Percentiles rank a stretch among this genome's conserved stretches.
phyloP scores from a whole-genome alignment of 2,329 filamentous ascomycete species.

The Furcasterigmium furcatum region DNA sequence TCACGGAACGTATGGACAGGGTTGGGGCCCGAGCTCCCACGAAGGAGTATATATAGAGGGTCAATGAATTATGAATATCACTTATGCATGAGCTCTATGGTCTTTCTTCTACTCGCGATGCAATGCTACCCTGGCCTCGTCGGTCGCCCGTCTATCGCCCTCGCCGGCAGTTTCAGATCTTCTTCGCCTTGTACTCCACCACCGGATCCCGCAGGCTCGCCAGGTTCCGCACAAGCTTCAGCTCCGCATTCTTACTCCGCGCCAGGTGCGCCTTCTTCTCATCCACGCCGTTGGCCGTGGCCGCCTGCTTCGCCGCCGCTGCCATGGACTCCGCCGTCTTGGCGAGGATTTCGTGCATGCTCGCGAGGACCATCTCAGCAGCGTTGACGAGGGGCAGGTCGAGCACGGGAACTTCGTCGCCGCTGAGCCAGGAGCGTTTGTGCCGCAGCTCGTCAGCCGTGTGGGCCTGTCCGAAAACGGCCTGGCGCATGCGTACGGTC shows the following conservation, averaged over 20 bases:
- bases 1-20: too few relatives aligned
- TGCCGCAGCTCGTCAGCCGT: conserved; percentile 39
- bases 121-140: conserved; percentile 4
- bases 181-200: conserved; percentile 58
- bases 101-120: not conserved
- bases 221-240: conserved; percentile 76
- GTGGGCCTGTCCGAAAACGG: conserved; percentile 47
- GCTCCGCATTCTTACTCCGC: conserved; percentile 81
- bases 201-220: conserved; percentile 64
- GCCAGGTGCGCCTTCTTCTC: conserved; percentile 62
- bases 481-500: conserved; percentile 83
- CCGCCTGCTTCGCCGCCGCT: conserved; percentile 36
- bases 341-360: conserved; percentile 83
- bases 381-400: conserved; percentile 82
- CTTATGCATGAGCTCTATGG: conserved; percentile 1
- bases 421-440: conserved; percentile 69
- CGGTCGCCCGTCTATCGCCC: conserved; percentile 7
- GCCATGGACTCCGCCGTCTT: conserved; percentile 65
- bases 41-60: too few relatives aligned
- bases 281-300: conserved; percentile 26
- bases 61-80: not conserved
- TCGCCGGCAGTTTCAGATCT: conserved; percentile 28
- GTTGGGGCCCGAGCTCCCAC: not conserved
- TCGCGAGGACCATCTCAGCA: conserved; percentile 81
- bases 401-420: conserved; percentile 63